Percentiles rank a stretch among this genome's conserved stretches.
Conservation (phyloP, 192 early-diverging fungal species). For the Oehlia diaphana region DNA sequence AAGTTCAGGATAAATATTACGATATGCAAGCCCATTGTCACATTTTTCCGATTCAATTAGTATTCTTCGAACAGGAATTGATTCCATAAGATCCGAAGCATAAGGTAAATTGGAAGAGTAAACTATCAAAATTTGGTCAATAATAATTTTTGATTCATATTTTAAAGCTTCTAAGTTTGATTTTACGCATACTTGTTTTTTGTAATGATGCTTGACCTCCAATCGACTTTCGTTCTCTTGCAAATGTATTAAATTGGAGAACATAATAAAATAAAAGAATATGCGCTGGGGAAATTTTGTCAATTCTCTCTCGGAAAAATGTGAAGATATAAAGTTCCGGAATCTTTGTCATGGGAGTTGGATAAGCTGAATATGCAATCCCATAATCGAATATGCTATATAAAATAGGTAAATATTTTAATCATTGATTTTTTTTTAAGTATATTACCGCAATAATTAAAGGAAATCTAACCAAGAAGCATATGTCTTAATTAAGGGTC, state of each 20-base stretch:
- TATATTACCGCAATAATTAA: not conserved
- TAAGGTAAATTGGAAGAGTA: conserved; percentile 30
- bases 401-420: conserved; percentile 22
- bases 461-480: conserved; percentile 30
- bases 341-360: conserved; percentile 28
- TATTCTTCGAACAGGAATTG: conserved; percentile 36
- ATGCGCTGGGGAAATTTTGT: conserved; percentile 30
- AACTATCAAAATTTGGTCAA: conserved; percentile 2
- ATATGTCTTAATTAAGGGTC: conserved; percentile 38
- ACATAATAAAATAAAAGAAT: conserved; percentile 38
- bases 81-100: conserved; percentile 30
- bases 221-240: not conserved
- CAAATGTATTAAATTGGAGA: conserved; percentile 34
- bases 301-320: conserved; percentile 17
- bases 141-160: not conserved
- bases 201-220: not conserved
- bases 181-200: not conserved
- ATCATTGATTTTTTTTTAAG: not conserved
- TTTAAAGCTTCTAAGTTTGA: not conserved
- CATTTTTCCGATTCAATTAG: conserved; percentile 33
- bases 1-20: conserved; percentile 41
- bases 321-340: conserved; percentile 26
- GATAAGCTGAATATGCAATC: not conserved
- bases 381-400: conserved; percentile 22
- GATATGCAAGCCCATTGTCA: conserved; percentile 31